Evolutionary conservation across 345 rosid species (phyloP).

Genomic region (Euclidium syriacum): DNA sequence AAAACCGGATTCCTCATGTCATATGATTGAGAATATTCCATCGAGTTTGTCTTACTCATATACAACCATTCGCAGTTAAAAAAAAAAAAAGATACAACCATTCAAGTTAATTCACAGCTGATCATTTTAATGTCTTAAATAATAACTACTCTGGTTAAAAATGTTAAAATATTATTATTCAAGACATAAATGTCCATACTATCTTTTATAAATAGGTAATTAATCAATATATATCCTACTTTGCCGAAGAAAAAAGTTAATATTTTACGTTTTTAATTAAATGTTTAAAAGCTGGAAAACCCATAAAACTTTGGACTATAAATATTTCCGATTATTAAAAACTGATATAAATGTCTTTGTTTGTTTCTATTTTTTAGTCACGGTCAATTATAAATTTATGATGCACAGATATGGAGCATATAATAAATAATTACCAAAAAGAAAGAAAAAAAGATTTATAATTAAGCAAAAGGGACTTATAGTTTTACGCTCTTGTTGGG

Average conservation of each 20-base stretch:
- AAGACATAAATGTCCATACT: neutral
- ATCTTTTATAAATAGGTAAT: neutral
- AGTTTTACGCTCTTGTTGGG: conserved; percentile 32
- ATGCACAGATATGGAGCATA: neutral
- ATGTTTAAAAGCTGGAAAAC: neutral
- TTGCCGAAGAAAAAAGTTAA: too few relatives aligned
- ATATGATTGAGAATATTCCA: conserved; percentile 1
- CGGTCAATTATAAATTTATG: conserved; percentile 5
- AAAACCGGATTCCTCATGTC: neutral
- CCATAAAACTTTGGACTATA: neutral
- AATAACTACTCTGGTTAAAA: neutral
- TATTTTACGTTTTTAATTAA: too few relatives aligned
- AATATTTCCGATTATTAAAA: neutral
- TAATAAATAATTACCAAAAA: neutral
- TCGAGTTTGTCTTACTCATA: neutral
- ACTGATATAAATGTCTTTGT: neutral
- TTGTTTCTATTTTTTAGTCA: neutral
- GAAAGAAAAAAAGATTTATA: conserved; percentile 1
- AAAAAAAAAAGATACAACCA: too few relatives aligned
- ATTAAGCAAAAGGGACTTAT: conserved; percentile 37
- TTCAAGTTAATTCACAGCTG: neutral
- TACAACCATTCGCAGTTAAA: too few relatives aligned
- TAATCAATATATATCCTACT: neutral
- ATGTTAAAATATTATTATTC: neutral
- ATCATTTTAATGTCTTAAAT: neutral